A percentile compares a stretch with the other conserved stretches of the same genome.
phyloP scores from a whole-genome alignment of 768 basidiomycete species.

The Mycena indigotica region DNA sequence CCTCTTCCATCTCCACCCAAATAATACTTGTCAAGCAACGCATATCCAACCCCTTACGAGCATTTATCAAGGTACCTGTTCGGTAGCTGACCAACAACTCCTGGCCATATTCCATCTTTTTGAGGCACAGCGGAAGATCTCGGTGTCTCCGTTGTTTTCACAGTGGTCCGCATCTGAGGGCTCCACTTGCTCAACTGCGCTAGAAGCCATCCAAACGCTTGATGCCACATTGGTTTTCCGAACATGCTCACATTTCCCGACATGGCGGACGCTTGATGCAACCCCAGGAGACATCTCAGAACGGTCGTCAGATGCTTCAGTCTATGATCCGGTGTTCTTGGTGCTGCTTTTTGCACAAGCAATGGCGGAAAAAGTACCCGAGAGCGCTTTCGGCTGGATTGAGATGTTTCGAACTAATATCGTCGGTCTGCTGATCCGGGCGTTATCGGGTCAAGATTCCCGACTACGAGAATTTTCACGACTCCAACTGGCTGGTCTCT shows the following conservation, averaged over 20 bases:
- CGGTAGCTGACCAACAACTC: constrained; percentile 62
- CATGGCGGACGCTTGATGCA: constrained; percentile 52
- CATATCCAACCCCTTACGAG: constrained; percentile 77
- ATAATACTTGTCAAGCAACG: constrained; percentile 82
- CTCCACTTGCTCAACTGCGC: constrained; percentile 43
- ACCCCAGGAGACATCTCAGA: constrained; percentile 33
- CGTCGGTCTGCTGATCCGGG: constrained; percentile 69
- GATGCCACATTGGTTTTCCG: constrained; percentile 70
- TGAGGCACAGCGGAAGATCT: constrained; percentile 67
- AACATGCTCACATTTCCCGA: constrained; percentile 73
- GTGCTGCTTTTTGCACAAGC: constrained; percentile 66
- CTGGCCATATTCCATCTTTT: constrained; percentile 80
- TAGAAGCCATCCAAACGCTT: constrained; percentile 71
- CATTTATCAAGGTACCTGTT: constrained; percentile 77
- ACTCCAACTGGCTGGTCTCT: constrained; percentile 62
- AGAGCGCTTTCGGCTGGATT: constrained; percentile 77
- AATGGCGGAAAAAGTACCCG: constrained; percentile 59
- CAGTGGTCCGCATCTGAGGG: constrained; percentile 62
- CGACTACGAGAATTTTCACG: constrained; percentile 62
- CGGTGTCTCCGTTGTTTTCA: constrained; percentile 62
- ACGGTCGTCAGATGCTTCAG: constrained; percentile 36
- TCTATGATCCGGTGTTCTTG: constrained; percentile 85
- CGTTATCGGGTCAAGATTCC: constrained; percentile 66
- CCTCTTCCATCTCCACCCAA: constrained; percentile 76
- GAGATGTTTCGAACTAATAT: constrained; percentile 83